Base-by-base conservation (phyloP, 2,329 filamentous ascomycete genomes). In the Cercospora berteroae region DNA sequence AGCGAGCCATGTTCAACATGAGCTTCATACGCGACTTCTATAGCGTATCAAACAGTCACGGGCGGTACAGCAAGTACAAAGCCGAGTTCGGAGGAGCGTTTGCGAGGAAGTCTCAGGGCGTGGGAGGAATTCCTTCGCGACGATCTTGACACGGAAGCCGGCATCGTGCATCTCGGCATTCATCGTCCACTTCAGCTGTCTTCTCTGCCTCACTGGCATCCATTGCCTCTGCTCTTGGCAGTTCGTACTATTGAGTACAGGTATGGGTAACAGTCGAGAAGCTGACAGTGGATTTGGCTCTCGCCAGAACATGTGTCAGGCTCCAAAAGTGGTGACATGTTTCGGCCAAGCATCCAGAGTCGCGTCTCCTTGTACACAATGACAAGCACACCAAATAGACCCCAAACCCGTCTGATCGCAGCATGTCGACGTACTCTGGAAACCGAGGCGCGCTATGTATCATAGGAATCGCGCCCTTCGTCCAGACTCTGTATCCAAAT, bases 61-160 rank as follows among this genome's bases (percentile, higher is more conserved):
- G 12, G 18, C n/a, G 39, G 20, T 5, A 48, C 33, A 48, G 39
- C 39, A 48, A 61, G 59, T 61, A 50, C 59, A 44, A 31, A 29
- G 59, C 59, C 59, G 59, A 61, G 27, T 25, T 61, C 59, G 39
- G 59, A 61, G 59, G 12, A 44, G 20, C 12, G n/a, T 48, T 18
- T 50, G 27, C 39, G 59, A 61, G 42, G 59, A 18, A 61, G 59
- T 61, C 39, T 20, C 42, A 61, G 59, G 59, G 59, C 59, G 59
- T 61, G 36, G 59, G 42, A 61, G 42, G 59, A 50, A 61, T 61
- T 39, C 59, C 59, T 13, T 61, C 13, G 18, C 25, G 59, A 16
- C 58, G 25, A 33, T n/a, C 52, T 57, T 57, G 52, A 31, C 52
- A 5, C 52, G 52, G 25, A 33, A 57, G 16, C 29, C 52, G 52